Percentiles rank a stretch among this genome's conserved stretches.
phyloP scores from a whole-genome alignment of 208 protist species.

The Endotrypanum monterogeii region DNA sequence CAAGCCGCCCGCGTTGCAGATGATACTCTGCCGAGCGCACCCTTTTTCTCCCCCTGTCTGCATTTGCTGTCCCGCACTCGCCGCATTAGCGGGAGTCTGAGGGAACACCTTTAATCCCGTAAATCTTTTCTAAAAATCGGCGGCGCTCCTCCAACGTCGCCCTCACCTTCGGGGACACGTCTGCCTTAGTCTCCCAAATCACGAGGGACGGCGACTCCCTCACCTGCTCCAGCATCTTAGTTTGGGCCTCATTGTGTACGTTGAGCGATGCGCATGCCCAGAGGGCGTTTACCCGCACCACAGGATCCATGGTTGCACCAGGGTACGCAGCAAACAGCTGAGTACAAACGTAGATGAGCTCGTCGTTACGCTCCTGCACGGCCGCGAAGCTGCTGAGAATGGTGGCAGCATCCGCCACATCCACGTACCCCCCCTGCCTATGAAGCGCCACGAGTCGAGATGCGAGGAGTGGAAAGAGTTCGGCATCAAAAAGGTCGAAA shows the following conservation, averaged over 20 bases:
- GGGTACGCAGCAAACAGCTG: slow-evolving; percentile 60
- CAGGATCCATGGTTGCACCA: slow-evolving; percentile 38
- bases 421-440: slow-evolving; percentile 63
- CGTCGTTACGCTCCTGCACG: slow-evolving; percentile 86
- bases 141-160: slow-evolving; percentile 45
- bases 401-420: slow-evolving; percentile 60
- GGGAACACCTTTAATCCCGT: slow-evolving; percentile 30
- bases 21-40: background rate
- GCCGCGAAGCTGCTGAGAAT: slow-evolving; percentile 87
- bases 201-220: slow-evolving; percentile 41
- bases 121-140: slow-evolving; percentile 35
- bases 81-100: background rate
- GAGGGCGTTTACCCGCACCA: slow-evolving; percentile 58
- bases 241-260: slow-evolving; percentile 82
- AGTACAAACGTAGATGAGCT: slow-evolving; percentile 77
- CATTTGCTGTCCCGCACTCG: background rate
- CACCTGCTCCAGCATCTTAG: slow-evolving; percentile 53
- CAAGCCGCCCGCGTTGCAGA: background rate
- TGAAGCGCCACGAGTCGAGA: slow-evolving; percentile 64
- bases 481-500: slow-evolving; percentile 90
- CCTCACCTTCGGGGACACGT: slow-evolving; percentile 19
- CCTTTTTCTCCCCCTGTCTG: background rate
- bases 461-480: slow-evolving; percentile 89
- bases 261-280: slow-evolving; percentile 81
- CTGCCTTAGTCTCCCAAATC: slow-evolving; percentile 1